Evolutionary conservation across 768 basidiomycete genomes (phyloP), one percentile per base, ranked within the genome.

Genomic region (Psilocybe cubensis): DNA sequence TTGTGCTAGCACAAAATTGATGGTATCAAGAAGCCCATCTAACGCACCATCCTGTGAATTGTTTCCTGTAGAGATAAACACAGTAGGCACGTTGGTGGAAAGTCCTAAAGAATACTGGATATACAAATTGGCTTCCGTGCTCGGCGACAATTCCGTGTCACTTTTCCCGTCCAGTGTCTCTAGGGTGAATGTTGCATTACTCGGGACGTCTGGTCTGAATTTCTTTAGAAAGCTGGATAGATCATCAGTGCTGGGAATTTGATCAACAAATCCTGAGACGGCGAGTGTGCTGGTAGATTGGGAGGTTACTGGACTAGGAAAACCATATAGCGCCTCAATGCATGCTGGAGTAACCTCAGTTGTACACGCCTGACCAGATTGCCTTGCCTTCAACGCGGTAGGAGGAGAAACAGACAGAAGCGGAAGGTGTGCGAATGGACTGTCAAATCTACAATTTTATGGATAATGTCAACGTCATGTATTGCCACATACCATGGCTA

Each of bases 21-120:
- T 68, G 46, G 70, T 68, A 47, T 73, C 73, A 17, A 75, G 60
- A 66, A 74, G 71, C 7, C 74, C 73, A 45, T 70, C 70, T 12
- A 72, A 59, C 21, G 65, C 64, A 5, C 69, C 72, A 41, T 74
- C 72, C 11, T 61, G 35, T 63, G 64, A 63, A 11, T 65, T 49
- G 20, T 71, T 59, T 3, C 74, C 74, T 7, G 71, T 74, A 10
- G 68, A 68, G 29, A 74, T 70, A 59, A 77, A 75, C 12, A 63
- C 64, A 14, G 66, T 63, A 1, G 74, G 74, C 5, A 75, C 73
- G 14, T 68, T 66, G 9, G 64, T 68, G n/a, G 74, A 73, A 10
- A 74, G 51, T 24, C 74, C 75, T 20, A 76, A 67, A 8, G 74
- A 73, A 61, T 76, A 77, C 48, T 77, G 68, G 24, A 70, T 69